Evolutionary conservation across 129 eudicot species (phyloP).

Genomic region (carrot (Daucus carota)): DH1_v3.0 NC_030389.2:10325001-10325500

Average conservation of each 20-base stretch:
- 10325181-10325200: not conserved
- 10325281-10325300: not conserved
- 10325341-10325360: constrained; percentile 83
- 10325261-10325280: not conserved
- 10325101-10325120: not conserved
- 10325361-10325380: constrained; percentile 87
- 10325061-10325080: not conserved
- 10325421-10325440: not conserved
- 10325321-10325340: constrained; percentile 79
- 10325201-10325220: not conserved
- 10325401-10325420: not conserved
- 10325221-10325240: not conserved
- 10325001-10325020: not conserved
- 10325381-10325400: constrained; percentile 5
- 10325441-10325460: constrained; percentile 32
- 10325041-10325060: not conserved
- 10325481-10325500: constrained; percentile 76
- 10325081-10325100: not conserved
- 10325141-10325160: not conserved
- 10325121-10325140: not conserved
- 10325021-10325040: not conserved
- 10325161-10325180: not conserved
- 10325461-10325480: constrained; percentile 89
- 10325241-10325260: too few relatives aligned
- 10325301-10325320: constrained; percentile 34